Evolutionary conservation across 192 early-diverging fungal genomes (phyloP), one percentile per base, ranked within the genome.

Genomic region (Backusella psychrophila): DNA sequence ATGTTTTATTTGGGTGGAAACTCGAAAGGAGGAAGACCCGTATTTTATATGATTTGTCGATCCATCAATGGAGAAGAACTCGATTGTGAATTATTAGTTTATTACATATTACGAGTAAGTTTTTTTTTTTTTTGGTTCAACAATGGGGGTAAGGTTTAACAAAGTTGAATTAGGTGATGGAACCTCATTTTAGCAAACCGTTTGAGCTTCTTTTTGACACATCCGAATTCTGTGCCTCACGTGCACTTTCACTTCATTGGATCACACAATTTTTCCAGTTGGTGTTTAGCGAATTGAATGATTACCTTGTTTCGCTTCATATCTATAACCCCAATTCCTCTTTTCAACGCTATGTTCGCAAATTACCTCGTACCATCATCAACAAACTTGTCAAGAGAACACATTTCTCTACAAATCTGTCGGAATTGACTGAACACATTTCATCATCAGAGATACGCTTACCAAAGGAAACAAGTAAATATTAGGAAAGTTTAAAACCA

Each of bases 21-120:
- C n/a, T 96, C 94, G 33, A 90, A 90, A 66, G 87, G 82, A 11
- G 73, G 79, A 21, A 85, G 91, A 49, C 94, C 94, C 0, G 94
- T 97, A 0, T 87, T 97, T 66, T 97, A 97, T 82, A 90, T 93
- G 78, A 93, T 97, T 68, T 89, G 90, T 34, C 88, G 94, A 44
- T 86, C 91, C 11, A 70, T 97, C 42, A 87, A 90, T 69, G 77
- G 89, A 71, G 93, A 96, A 38, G 87, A 86, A 36, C 85, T 94
- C 44, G 95, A 97, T 81, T 94, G 96, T 83, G 96, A 97, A 33
- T 76, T 94, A 6, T 78, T 95, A 33, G 86, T 95, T 80, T 90
- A 94, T 77, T 90, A 94, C 69, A 78, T 93, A 66, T 81, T 93
- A 77, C 87, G 87, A 44, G 89, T 89, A 84, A 83, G 81, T 70